Evolutionary conservation across 2,329 filamentous ascomycete genomes (phyloP), one percentile per base, ranked within the genome.

Genomic region (Rutstroemia sp.): DNA sequence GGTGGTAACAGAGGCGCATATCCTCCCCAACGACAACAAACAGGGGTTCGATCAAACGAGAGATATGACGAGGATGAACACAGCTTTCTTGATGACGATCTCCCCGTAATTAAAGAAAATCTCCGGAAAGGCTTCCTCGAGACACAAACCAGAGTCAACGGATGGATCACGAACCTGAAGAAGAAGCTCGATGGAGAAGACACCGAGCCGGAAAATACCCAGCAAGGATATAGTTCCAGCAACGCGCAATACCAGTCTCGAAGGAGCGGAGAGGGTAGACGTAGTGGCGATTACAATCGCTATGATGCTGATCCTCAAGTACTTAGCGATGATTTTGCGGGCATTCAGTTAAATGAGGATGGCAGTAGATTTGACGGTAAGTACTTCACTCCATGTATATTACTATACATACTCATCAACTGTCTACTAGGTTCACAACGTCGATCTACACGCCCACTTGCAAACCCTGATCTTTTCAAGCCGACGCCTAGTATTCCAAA

Each of bases 291-390:
- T 70, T 90, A 92, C 61, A 87, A 92, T 65, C 85, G 90, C 57
- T 99, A 99, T 69, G 94, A 99, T 71, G 91, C 92, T 27, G 94
- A 99, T 70, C 94, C 92, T 30, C 85, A 92, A 69, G 83, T 97
- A 39, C 78, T 99, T 34, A 85, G 86, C 60, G 92, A 96, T 66
- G 92, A 97, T 68, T 97, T 99, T 73, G 81, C 82, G 14, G 82
- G 82, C 34, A 86, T 87, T 71, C 81, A 80, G 67, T 78, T 87
- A 58, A 76, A 80, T 21, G 82, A 85, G 62, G 83, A 86, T 65
- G 81, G 82, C 52, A 82, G 83, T 86, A 72, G 74, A 82, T 74
- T 52, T 18, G 39, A 46, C 16, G 47, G 50, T 27, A 34, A 47
- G 46, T 23, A 12, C 41, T 41, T 44, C 16, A 37, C 19, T 37